Conservation (phyloP, 2,329 filamentous ascomycete species). For the Aspergillus carbonarius region DNA sequence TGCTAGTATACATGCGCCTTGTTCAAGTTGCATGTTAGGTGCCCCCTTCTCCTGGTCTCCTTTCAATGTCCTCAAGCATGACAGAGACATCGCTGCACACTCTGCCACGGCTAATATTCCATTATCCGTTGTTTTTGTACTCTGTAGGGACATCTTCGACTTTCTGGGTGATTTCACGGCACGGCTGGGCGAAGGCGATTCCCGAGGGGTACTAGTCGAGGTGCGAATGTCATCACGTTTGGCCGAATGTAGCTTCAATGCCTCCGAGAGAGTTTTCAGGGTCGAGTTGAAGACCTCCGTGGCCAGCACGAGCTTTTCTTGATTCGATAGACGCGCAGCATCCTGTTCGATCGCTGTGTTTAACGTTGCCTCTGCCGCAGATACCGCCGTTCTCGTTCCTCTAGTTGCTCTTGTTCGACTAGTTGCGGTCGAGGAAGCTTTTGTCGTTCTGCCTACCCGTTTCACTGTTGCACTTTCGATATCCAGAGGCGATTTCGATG, state of each 20-base stretch:
- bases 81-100: constrained; percentile 42
- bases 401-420: constrained; percentile 25
- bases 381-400: constrained; percentile 26
- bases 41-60: constrained; percentile 25
- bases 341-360: constrained; percentile 27
- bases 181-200: constrained; percentile 32
- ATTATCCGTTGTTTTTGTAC: constrained; percentile 14
- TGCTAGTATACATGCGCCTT: constrained; percentile 43
- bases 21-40: constrained; percentile 43
- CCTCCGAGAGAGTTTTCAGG: constrained; percentile 44
- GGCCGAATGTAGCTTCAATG: constrained; percentile 32
- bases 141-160: constrained; percentile 13
- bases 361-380: constrained; percentile 27
- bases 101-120: constrained; percentile 37
- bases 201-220: constrained; percentile 18
- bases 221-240: constrained; percentile 18
- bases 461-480: constrained; percentile 20
- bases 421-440: constrained; percentile 21
- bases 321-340: constrained; percentile 29
- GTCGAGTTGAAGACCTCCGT: constrained; percentile 49
- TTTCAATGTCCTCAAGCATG: constrained; percentile 38
- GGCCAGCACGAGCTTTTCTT: constrained; percentile 44
- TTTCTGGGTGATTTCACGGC: constrained; percentile 25
- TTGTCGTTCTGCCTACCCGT: constrained; percentile 26
- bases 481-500: constrained; percentile 24